Base-by-base conservation (phyloP, 371 early-diverging fungal genomes). In the Smittium culicis region DNA sequence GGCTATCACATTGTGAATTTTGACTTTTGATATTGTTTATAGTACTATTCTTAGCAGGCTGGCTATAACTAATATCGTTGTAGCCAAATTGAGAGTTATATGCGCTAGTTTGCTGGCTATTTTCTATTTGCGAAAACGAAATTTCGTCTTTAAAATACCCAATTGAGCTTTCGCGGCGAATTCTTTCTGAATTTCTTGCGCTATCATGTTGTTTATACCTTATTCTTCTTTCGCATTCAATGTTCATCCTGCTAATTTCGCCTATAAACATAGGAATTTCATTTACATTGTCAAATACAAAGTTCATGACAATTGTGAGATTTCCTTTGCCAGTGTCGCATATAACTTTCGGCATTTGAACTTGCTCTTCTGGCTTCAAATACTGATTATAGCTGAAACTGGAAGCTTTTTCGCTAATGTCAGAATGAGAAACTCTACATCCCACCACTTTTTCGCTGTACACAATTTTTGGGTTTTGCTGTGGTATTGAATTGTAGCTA, bases 271-370 rank as follows among this genome's bases (percentile, higher is more conserved):
- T 62, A 20, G 5, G 14, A 25, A 62, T 62, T 62, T 62, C 62
- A 14, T 5, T 31, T 20, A 31, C 29, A 25, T 16, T 62, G 5
- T 62, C 62, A 30, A 62, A 62, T 14, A 62, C 62, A 62, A 62
- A 62, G 30, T 62, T 62, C 27, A 62, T 34, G 3, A 30, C 62
- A 25, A 30, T 25, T 62, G 62, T 62, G 14, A 59, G 30, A 29
- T 5, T 11, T 11, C 62, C 62, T 5, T 16, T 5, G 2, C 62
- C 62, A 3, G 62, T 27, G 30, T 14, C 25, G 5, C 8, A 14
- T 27, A 62, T 30, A 14, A 30, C 24, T 29, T 16, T 5, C 5
- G 60, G 60, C n/a, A 11, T 5, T 11, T 32, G 5, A n/a, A 59
- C 16, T 32, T 32, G 32, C 60, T 59, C 30, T 11, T 32, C 16